phyloP scores from a whole-genome alignment of 352 stramenopile genomes.

The Phytophthora pisi region DNA sequence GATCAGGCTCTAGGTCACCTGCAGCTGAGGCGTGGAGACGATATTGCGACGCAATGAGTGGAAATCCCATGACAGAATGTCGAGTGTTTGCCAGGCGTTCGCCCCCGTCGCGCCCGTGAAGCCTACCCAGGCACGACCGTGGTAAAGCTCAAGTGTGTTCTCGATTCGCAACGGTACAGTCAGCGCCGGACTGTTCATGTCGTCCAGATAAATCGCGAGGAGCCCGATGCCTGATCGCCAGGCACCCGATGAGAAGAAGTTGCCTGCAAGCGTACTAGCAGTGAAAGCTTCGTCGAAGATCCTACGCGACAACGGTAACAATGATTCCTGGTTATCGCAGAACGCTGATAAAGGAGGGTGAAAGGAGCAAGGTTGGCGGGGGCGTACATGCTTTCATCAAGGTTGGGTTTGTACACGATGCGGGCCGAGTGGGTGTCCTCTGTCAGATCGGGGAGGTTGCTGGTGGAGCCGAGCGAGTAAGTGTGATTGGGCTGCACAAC shows the following conservation, averaged over 20 bases:
- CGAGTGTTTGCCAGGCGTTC: constrained; percentile 87
- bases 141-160: constrained; percentile 75
- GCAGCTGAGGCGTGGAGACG: constrained; percentile 19
- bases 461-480: constrained; percentile 74
- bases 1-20: constrained; percentile 11
- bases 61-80: constrained; percentile 89
- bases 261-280: constrained; percentile 54
- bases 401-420: constrained; percentile 77
- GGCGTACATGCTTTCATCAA: constrained; percentile 68
- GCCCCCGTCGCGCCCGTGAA: constrained; percentile 91
- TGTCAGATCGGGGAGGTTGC: constrained; percentile 81
- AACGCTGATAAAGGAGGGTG: not conserved
- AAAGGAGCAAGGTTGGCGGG: not conserved
- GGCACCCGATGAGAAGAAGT: constrained; percentile 72
- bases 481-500: constrained; percentile 74
- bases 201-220: constrained; percentile 89
- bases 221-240: constrained; percentile 71
- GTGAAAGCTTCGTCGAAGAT: constrained; percentile 67
- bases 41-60: constrained; percentile 52
- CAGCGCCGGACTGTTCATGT: constrained; percentile 80
- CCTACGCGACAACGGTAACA: constrained; percentile 28
- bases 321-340: constrained; percentile 14
- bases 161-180: constrained; percentile 89
- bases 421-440: constrained; percentile 65
- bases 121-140: constrained; percentile 90